phyloP scores from a whole-genome alignment of 257 asterid genomes.

The Solanum sitiens region DNA sequence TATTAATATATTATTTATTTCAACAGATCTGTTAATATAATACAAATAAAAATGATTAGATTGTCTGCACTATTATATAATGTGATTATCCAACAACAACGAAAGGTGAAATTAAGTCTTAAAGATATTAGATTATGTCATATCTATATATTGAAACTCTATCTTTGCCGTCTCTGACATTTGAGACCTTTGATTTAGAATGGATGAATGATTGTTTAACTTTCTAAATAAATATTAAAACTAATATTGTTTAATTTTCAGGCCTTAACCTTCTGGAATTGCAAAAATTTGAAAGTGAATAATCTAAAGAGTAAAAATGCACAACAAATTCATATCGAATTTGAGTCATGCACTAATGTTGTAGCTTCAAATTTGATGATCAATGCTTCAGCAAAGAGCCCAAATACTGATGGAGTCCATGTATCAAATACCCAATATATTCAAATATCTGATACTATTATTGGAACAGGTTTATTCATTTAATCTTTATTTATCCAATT shows the following conservation, averaged over 20 bases:
- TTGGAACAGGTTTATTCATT: conserved; percentile 48
- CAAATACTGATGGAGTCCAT: conserved; percentile 90
- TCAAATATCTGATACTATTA: conserved; percentile 30
- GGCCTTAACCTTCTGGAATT: conserved; percentile 59
- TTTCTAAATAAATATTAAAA: background rate
- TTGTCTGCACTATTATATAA: background rate
- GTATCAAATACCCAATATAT: conserved; percentile 38
- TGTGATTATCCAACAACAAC: no score
- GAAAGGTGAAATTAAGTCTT: background rate
- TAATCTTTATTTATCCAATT: background rate
- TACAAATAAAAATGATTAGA: background rate
- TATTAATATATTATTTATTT: background rate
- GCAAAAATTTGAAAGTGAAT: conserved; percentile 44
- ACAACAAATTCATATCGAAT: conserved; percentile 62
- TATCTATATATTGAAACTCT: background rate
- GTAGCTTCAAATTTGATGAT: conserved; percentile 38
- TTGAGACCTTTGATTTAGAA: background rate
- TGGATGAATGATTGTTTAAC: background rate
- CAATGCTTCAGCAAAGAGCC: conserved; percentile 46
- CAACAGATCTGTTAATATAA: background rate
- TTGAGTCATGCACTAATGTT: conserved; percentile 36
- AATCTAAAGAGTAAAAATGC: conserved; percentile 35
- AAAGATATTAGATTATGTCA: background rate
- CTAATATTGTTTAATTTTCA: conserved; percentile 8
- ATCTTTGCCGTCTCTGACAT: background rate